Evolutionary conservation across 768 basidiomycete species (phyloP).

Genomic region (Boletus huronensis): DNA sequence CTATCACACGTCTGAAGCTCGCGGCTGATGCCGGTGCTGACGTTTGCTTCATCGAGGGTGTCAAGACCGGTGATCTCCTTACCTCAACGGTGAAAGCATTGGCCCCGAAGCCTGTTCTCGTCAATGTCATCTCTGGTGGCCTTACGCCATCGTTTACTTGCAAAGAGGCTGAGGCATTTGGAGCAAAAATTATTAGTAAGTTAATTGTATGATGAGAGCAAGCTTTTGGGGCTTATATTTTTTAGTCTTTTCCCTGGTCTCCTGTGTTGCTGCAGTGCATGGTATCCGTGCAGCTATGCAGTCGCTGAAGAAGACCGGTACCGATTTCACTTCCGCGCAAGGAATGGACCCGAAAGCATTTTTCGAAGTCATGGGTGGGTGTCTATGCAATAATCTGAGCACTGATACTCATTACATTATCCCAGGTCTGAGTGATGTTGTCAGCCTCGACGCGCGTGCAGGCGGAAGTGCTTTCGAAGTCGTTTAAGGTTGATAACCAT

Average conservation of each 20-base stretch:
- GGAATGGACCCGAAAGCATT: conserved; percentile 78
- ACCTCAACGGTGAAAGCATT: conserved; percentile 61
- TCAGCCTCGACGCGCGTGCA: conserved; percentile 52
- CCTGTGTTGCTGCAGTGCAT: conserved; percentile 73
- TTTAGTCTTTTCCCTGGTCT: conserved; percentile 71
- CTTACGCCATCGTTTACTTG: conserved; percentile 72
- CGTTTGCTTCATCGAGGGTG: conserved; percentile 80
- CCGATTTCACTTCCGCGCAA: conserved; percentile 56
- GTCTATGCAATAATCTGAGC: not conserved
- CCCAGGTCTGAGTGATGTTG: conserved; percentile 50
- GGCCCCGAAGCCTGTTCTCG: conserved; percentile 72
- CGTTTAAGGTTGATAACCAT: conserved; percentile 34
- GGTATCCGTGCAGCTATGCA: conserved; percentile 77
- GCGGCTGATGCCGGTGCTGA: conserved; percentile 74
- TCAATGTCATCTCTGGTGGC: conserved; percentile 78
- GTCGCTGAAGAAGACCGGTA: conserved; percentile 72
- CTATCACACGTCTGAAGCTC: conserved; percentile 58
- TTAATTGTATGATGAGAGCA: not conserved
- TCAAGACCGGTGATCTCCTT: conserved; percentile 63
- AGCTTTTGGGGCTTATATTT: not conserved
- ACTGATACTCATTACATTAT: not conserved
- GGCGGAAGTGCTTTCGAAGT: conserved; percentile 57
- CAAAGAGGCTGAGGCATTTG: conserved; percentile 62
- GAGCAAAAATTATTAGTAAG: conserved; percentile 77
- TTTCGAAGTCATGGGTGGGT: conserved; percentile 72